Evolutionary conservation across 192 early-diverging fungal species (phyloP), one percentile per base, ranked within the genome.

Genomic region (Podila epicladia): DNA sequence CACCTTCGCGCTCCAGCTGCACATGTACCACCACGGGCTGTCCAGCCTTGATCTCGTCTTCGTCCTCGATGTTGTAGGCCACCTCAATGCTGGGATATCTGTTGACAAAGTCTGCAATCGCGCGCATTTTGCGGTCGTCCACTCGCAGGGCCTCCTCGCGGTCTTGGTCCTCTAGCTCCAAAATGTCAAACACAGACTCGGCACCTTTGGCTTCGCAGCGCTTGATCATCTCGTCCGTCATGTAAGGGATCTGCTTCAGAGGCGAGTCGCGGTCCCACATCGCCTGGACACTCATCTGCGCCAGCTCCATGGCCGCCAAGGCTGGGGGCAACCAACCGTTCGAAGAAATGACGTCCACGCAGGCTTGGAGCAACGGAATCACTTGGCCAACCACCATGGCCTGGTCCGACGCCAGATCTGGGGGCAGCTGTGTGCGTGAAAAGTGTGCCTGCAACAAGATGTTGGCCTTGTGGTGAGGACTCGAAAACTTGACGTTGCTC

Each of bases 241-340:
- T 86, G 75, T 94, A 94, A 59, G 98, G 98, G 13, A 99, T 82
- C 85, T 99, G 98, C 65, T 93, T 92, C 62, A 99, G 84, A 35
- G 92, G 92, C 38, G 96, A 95, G 64, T 97, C 95, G 19, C 90
- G 87, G 82, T 99, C 94, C 98, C 97, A 99, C 58, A 98, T 87
- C 1, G 97, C 97, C 84, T 99, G 98, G 19, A 99, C 97, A 37
- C 83, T 85, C 97, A 99, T 99, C 85, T 99, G 98, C 35, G 93
- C 91, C 82, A 99, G 75, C 77, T 99, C 98, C 98, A 99, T 99
- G 17, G 96, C 86, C 0, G 93, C 89, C 67, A 99, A 75, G 12
- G 97, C 96, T 4, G 96, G 95, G 9, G 88, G 87, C 69, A 98
- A 85, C 95, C 95, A 98, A 22, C 94, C 95, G 72, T 95, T 92